Conservation (phyloP, 2,329 filamentous ascomycete genomes). For the Alternaria arborescens region DNA sequence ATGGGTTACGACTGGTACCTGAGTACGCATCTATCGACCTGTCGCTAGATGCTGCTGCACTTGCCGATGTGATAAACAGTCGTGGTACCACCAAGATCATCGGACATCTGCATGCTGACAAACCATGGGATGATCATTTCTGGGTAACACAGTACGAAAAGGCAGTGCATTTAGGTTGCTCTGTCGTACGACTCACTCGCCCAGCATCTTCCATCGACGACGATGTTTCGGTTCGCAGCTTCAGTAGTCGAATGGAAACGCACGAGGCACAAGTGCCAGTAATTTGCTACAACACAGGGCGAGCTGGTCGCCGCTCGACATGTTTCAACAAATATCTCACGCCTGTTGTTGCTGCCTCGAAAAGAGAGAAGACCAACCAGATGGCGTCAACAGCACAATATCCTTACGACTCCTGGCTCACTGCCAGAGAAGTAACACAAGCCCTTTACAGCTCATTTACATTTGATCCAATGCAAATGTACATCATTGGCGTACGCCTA, state of each 20-base stretch:
- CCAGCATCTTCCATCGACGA: conserved; percentile 67
- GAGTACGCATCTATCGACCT: conserved; percentile 70
- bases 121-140: conserved; percentile 65
- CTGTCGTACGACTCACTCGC: conserved; percentile 69
- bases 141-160: conserved; percentile 67
- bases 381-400: conserved; percentile 14
- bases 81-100: conserved; percentile 69
- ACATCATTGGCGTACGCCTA: conserved; percentile 77
- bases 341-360: conserved; percentile 63
- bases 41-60: conserved; percentile 60
- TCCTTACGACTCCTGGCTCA: conserved; percentile 61
- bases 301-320: conserved; percentile 69
- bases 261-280: conserved; percentile 61
- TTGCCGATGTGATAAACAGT: conserved; percentile 60
- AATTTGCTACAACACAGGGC: conserved; percentile 71
- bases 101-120: conserved; percentile 60
- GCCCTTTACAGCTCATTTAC: conserved; percentile 73
- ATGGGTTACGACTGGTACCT: conserved; percentile 68
- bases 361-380: conserved; percentile 41
- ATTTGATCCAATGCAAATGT: conserved; percentile 74
- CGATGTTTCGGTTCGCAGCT: conserved; percentile 67
- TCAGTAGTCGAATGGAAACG: conserved; percentile 61
- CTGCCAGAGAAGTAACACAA: conserved; percentile 69
- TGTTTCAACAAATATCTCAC: conserved; percentile 73
- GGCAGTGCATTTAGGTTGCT: conserved; percentile 66